Evolutionary conservation across 176 grass and related monocot species (phyloP), one percentile per base, ranked within the genome.

Genomic region (Panicum miliaceum): DNA sequence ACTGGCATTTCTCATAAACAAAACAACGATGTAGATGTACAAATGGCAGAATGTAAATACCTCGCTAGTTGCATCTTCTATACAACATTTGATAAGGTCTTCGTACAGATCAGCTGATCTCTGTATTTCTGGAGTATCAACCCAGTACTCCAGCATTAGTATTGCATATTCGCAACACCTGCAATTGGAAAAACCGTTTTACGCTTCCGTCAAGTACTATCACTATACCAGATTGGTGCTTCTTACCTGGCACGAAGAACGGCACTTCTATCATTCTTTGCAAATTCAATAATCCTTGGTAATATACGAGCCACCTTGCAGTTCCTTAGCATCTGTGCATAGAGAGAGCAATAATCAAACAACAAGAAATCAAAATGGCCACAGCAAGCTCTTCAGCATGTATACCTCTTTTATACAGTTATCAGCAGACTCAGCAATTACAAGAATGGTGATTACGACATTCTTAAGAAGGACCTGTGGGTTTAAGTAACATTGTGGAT

Each of bases 151-250:
- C 52, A 98, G 60, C 83, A 98, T 91, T 67, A 98, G 77, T 68
- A 93, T 78, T 89, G 95, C 89, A 64, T 98, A 98, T 67, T 98
- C 92, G 25, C 92, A 98, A 64, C 95, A 98, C 89, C 95, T 98
- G 59, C 52, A 88, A 59, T 36, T 86, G 8, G 0, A 27, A 65
- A 45, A 77, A 56, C 10, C n/a, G 42, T 61, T 48, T 68, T 23
- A 32, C 79, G 40, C 60, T 84, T 69, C 32, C 8, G 19, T 72
- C 47, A 52, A 62, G 34, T 42, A 89, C 41, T 56, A 32, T 60
- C 5, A 7, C 25, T 79, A 63, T 54, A 9, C 14, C 7, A 2
- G 10, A 53, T 46, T 16, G 25, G 16, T 84, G 54, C 8, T 57
- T 86, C 13, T 71, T 82, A 92, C 90, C 92, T 92, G 62, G 35